Evolutionary conservation across 2,329 filamentous ascomycete genomes (phyloP), one percentile per base, ranked within the genome.

Genomic region (Sporothrix protearum): DNA sequence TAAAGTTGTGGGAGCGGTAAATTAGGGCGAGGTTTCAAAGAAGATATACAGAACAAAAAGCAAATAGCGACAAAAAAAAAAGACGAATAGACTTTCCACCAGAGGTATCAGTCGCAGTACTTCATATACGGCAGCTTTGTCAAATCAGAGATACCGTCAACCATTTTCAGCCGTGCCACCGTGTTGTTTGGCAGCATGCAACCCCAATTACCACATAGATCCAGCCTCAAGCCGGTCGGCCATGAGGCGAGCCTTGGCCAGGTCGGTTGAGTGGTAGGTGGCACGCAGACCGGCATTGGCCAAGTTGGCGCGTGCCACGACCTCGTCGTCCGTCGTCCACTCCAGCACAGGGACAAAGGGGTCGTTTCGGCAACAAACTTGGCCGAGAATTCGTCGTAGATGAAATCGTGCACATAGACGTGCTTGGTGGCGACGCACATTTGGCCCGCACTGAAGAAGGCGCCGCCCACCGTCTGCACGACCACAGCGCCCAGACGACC

Each of bases 341-440:
- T 83, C 85, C 71, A 91, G 76, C 8, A 91, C 80, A 0, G 89
- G 89, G 0, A 91, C 82, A 42, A 92, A 87, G 0, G 90, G 90
- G 66, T 64, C 7, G 71, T 72, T 47, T 79, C 80, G 47, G 86
- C 85, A 81, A 85, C 28, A 39, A 80, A 61, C 82, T 70, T 81
- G 19, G 33, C 76, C 9, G 82, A 76, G 76, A 87, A 87, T 36
- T 79, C 75, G 59, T 61, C 57, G 9, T 39, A 61, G 76, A 87
- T 86, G 68, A 80, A 78, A 72, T 85, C 79, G 78, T 88, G 85
- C 64, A 87, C 84, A 77, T 86, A 87, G 72, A 87, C 81, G 8
- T 86, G 82, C 78, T 86, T 86, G 59, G 80, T 83, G 55, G 82
- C 81, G 53, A 87, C 81, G 76, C 86, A 88, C 64, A 86, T 81